A percentile compares a stretch with the other conserved stretches of the same genome.
Evolutionary conservation across 805 yeast genomes (phyloP).

Genomic region (Schwanniomyces vanrijiae): DNA sequence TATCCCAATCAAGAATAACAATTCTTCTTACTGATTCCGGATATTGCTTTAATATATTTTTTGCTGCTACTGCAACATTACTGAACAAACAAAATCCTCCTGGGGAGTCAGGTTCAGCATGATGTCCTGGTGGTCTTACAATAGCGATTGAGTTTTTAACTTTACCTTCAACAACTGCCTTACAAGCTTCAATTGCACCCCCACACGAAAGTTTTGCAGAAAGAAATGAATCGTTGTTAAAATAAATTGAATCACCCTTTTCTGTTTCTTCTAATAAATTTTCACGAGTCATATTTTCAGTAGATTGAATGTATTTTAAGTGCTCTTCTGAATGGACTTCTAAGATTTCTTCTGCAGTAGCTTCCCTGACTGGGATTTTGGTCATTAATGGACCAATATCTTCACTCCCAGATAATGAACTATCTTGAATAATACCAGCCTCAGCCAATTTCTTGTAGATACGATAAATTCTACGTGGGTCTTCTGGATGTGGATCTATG

Average conservation of each 20-base stretch:
- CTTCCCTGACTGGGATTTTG: conserved; percentile 89
- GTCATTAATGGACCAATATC: conserved; percentile 84
- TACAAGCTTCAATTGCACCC: conserved; percentile 94
- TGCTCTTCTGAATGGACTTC: conserved; percentile 85
- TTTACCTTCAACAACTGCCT: conserved; percentile 88
- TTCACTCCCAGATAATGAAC: conserved; percentile 67
- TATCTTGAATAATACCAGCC: conserved; percentile 84
- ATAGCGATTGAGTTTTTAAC: conserved; percentile 93
- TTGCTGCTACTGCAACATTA: conserved; percentile 96
- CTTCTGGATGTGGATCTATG: conserved; percentile 98
- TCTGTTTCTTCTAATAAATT: conserved; percentile 80
- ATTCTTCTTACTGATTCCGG: conserved; percentile 87
- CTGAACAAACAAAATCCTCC: conserved; percentile 97
- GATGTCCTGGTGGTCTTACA: conserved; percentile 99
- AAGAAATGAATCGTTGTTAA: conserved; percentile 82
- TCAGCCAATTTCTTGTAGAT: conserved; percentile 93
- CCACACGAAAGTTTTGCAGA: conserved; percentile 95
- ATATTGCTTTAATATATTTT: conserved; percentile 72
- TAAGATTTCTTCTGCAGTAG: conserved; percentile 79
- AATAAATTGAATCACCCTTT: conserved; percentile 90
- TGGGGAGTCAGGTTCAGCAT: conserved; percentile 95
- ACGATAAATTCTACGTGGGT: conserved; percentile 92
- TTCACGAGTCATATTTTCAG: conserved; percentile 76
- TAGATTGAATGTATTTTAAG: conserved; percentile 68
- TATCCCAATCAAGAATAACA: conserved; percentile 94